phyloP scores from a whole-genome alignment of 345 rosid genomes.

The Toxicodendron radicans region DNA sequence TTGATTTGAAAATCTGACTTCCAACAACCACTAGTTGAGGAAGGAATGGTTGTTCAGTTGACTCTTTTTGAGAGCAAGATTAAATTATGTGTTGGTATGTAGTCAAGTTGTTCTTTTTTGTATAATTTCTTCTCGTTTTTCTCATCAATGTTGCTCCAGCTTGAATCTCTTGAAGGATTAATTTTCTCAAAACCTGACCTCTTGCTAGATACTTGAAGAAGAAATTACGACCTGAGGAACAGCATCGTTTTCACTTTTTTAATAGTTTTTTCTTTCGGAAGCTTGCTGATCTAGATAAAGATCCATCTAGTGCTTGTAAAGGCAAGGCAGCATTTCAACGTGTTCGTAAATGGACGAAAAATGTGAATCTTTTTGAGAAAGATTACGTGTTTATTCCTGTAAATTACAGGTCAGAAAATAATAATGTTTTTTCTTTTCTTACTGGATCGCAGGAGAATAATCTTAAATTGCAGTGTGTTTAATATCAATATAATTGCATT shows the following conservation, averaged over 20 bases:
- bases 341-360: slow-evolving; percentile 94
- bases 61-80: slow-evolving; percentile 1
- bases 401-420: slow-evolving; percentile 68
- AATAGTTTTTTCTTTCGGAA: slow-evolving; percentile 96
- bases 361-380: slow-evolving; percentile 79
- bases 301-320: slow-evolving; percentile 67
- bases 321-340: slow-evolving; percentile 88
- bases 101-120: neutral
- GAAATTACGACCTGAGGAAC: slow-evolving; percentile 56
- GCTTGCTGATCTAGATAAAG: slow-evolving; percentile 91
- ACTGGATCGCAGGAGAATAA: neutral
- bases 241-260: slow-evolving; percentile 76
- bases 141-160: neutral
- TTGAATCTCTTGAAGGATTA: neutral
- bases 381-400: slow-evolving; percentile 94
- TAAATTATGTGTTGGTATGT: neutral
- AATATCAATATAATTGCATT: slow-evolving; percentile 27
- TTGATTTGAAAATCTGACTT: neutral
- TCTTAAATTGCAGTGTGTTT: slow-evolving; percentile 14
- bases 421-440: neutral
- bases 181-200: slow-evolving; percentile 6
- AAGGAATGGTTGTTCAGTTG: neutral
- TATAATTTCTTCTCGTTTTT: neutral
- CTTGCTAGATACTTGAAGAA: slow-evolving; percentile 71
- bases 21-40: neutral